Evolutionary conservation across 306 rosid genomes (phyloP).

Genomic region (Vigna unguiculata): DNA sequence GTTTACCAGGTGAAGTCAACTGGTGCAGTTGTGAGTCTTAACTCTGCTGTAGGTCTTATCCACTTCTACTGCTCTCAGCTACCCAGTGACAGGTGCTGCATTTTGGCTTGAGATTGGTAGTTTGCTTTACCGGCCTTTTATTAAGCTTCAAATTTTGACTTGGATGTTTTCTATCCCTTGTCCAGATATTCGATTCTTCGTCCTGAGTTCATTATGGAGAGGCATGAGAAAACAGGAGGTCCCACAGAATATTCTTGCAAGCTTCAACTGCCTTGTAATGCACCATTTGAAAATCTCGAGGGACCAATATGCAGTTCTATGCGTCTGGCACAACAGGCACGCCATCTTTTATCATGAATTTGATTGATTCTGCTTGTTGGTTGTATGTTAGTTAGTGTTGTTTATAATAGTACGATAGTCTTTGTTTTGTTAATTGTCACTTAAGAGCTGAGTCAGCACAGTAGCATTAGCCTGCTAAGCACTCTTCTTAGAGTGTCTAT

Average conservation of each 20-base stretch:
- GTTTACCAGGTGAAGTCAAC: slow-evolving; percentile 97
- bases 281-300: slow-evolving; percentile 96
- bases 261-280: slow-evolving; percentile 99
- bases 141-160: slow-evolving; percentile 31
- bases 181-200: slow-evolving; percentile 95
- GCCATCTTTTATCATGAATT: slow-evolving; percentile 35
- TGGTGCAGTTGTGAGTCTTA: slow-evolving; percentile 97
- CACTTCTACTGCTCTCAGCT: slow-evolving; percentile 99
- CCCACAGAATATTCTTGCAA: slow-evolving; percentile 94
- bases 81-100: slow-evolving; percentile 93
- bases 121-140: slow-evolving; percentile 34
- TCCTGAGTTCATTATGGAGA: slow-evolving; percentile 96
- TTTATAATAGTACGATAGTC: too few relatives aligned
- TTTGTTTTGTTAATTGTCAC: too few relatives aligned
- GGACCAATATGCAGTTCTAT: slow-evolving; percentile 95
- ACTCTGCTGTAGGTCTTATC: slow-evolving; percentile 95
- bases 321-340: slow-evolving; percentile 98
- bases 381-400: too few relatives aligned
- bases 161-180: slow-evolving; percentile 23
- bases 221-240: slow-evolving; percentile 87
- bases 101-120: slow-evolving; percentile 35
- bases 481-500: too few relatives aligned
- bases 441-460: too few relatives aligned
- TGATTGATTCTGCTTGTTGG: slow-evolving; percentile 27
- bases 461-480: too few relatives aligned